Evolutionary conservation across 768 basidiomycete genomes (phyloP).

Genomic region (Trichaptum fuscoviolaceum): DNA sequence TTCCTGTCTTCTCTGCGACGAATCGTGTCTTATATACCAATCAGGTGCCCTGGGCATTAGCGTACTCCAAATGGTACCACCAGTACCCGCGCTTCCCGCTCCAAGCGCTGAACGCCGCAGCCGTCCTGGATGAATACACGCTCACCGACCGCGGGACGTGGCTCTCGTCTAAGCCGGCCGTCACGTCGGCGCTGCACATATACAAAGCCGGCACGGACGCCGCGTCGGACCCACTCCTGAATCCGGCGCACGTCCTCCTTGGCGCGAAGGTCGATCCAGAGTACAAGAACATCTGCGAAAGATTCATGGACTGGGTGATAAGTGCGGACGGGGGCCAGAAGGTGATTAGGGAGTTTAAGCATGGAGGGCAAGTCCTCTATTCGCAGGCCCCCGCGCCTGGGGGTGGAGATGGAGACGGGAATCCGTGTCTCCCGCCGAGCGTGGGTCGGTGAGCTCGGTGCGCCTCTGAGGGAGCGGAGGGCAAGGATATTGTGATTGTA

Average conservation of each 20-base stretch:
- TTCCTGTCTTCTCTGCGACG: not conserved
- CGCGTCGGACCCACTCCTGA: conserved; percentile 36
- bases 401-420: too few relatives aligned
- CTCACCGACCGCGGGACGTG: conserved; percentile 47
- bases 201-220: conserved; percentile 39
- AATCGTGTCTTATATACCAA: not conserved
- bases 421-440: too few relatives aligned
- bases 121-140: conserved; percentile 46
- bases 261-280: conserved; percentile 23
- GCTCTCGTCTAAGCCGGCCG: conserved; percentile 33
- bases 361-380: conserved; percentile 28
- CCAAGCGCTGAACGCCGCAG: conserved; percentile 43
- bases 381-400: conserved; percentile 25
- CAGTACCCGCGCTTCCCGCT: conserved; percentile 50
- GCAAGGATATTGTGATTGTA: too few relatives aligned
- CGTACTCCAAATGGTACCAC: conserved; percentile 55
- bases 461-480: too few relatives aligned
- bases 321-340: conserved; percentile 37
- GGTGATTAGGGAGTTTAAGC: conserved; percentile 35
- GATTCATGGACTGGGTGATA: conserved; percentile 43
- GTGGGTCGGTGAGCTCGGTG: too few relatives aligned
- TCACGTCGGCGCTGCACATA: conserved; percentile 29
- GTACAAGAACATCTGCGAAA: conserved; percentile 26
- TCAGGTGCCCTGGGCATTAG: conserved; percentile 49
- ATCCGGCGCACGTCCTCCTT: conserved; percentile 41